These are phyloP conservation scores for Phyllosticta paracitricarpa DNA, from an alignment of 2,329 filamentous ascomycete species.

Conservation along the genomic window DNA sequence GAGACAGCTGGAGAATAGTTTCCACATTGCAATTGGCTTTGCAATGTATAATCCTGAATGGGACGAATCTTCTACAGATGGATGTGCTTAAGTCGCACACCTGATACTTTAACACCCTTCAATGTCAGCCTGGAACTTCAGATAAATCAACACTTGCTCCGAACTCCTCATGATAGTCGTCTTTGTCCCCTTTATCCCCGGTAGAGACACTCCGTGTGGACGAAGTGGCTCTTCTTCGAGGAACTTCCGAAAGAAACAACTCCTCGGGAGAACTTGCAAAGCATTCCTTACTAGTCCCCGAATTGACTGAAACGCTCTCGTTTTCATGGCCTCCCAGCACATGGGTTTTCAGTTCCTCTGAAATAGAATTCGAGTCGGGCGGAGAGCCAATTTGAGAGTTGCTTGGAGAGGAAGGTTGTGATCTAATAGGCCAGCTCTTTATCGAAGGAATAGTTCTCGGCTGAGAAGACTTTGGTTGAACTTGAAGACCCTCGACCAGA, in stretches of 20 bases:
- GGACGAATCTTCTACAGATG: no score
- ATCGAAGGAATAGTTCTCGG: conserved; percentile 54
- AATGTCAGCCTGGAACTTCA: no score
- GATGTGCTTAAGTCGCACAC: no score
- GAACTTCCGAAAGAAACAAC: background rate
- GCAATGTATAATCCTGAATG: no score
- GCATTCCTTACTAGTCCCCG: background rate
- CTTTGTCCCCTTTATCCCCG: background rate
- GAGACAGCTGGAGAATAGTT: no score
- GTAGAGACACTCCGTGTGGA: background rate
- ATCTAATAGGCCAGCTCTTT: conserved; percentile 56
- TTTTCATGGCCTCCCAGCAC: background rate
- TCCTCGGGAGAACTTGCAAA: no score
- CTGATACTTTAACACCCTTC: no score
- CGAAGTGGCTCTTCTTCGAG: background rate
- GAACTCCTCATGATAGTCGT: background rate
- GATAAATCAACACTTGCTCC: no score
- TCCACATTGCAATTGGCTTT: no score
- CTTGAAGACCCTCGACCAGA: conserved; percentile 48
- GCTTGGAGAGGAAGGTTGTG: conserved; percentile 45
- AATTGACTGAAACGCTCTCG: conserved; percentile 1
- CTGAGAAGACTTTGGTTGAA: conserved; percentile 45
- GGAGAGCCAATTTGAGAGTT: conserved; percentile 39
- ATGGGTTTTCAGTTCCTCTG: background rate
- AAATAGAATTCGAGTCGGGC: conserved; percentile 2